Conservation (phyloP, 2,329 filamentous ascomycete genomes). For the Colletotrichum australisinense region DNA sequence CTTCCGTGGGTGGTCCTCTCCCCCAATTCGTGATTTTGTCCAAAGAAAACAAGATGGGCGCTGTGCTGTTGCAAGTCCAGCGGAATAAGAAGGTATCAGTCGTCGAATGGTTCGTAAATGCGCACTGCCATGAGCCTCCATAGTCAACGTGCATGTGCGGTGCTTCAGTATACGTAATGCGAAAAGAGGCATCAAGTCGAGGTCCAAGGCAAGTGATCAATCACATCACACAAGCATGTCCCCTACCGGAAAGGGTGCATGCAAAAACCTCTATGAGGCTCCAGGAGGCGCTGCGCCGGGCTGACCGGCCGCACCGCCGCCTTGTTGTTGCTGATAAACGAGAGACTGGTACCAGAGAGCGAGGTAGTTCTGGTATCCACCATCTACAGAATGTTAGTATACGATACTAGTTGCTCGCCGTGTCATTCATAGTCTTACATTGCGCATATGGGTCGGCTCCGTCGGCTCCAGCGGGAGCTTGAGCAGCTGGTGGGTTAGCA, state of each 20-base stretch:
- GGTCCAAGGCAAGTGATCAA: slow-evolving; percentile 36
- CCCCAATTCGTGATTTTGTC: slow-evolving; percentile 17
- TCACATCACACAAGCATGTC: slow-evolving; percentile 37
- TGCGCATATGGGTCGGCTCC: slow-evolving; percentile 79
- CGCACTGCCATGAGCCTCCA: slow-evolving; percentile 16
- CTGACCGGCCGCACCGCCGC: slow-evolving; percentile 47
- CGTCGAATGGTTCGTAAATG: slow-evolving; percentile 21
- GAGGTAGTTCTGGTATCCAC: slow-evolving; percentile 84
- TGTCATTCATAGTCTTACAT: slow-evolving; percentile 62
- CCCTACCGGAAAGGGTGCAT: slow-evolving; percentile 25
- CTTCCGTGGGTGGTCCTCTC: neutral
- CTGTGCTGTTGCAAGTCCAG: slow-evolving; percentile 31
- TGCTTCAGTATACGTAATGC: slow-evolving; percentile 34
- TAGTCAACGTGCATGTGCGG: slow-evolving; percentile 32
- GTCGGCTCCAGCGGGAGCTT: slow-evolving; percentile 58
- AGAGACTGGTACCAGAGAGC: slow-evolving; percentile 83
- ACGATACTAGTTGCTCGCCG: neutral
- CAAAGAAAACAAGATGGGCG: slow-evolving; percentile 28
- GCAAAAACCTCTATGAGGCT: slow-evolving; percentile 26
- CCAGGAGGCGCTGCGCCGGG: slow-evolving; percentile 37
- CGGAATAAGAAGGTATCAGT: slow-evolving; percentile 25
- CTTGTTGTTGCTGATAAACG: slow-evolving; percentile 54
- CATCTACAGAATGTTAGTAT: slow-evolving; percentile 64
- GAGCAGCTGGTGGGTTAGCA: slow-evolving; percentile 55
- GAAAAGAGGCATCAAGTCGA: slow-evolving; percentile 37